Evolutionary conservation across 805 yeast species (phyloP), one percentile per base, ranked within the genome.

Genomic region (Ogataea naganishii): DNA sequence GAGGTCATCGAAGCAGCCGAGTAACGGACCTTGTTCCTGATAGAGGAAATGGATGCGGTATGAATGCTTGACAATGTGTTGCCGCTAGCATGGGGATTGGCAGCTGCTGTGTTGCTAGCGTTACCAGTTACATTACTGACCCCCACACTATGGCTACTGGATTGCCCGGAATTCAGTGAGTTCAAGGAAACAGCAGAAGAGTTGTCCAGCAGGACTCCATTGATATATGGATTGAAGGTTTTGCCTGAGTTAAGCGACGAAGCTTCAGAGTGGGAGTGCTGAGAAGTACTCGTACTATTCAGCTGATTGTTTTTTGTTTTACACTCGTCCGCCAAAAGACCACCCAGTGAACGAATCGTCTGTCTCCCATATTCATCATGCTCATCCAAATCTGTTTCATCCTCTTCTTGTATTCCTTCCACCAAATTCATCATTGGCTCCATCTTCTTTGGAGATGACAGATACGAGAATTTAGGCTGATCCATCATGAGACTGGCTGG

Each of bases 381-480:
- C 5, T 31, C 40, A n/a, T 39, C 40, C 6, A 22, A 27, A 28
- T 43, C 51, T n/a, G n/a, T n/a, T n/a, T n/a, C n/a, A n/a, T n/a
- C n/a, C 34, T 51, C 56, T 29, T 50, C 56, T 10, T 40, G 38
- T 14, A 46, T 46, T 24, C 46, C 55, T 33, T 51, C 57, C 5
- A 41, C n/a, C n/a, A n/a, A n/a, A n/a, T n/a, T n/a, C n/a, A n/a
- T n/a, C 50, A 14, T 48, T 50, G 8, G 49, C 47, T 19, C 47
- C 51, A 24, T 51, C 57, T 50, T 50, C 31, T 49, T 50, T 3
- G 57, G 57, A 8, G 57, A 51, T 22, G 47, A 46, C 12, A 47
- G 26, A n/a, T 47, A 24, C 3, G 53, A 46, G 29, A 48, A 55
- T 30, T 49, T 49, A 21, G 55, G 55, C 6, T n/a, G n/a, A n/a